Percentiles rank a stretch among this genome's conserved stretches.
These are phyloP conservation scores for Rubia tinctorum DNA, from an alignment of 305 asterid species.

Conservation along the genomic window DNA sequence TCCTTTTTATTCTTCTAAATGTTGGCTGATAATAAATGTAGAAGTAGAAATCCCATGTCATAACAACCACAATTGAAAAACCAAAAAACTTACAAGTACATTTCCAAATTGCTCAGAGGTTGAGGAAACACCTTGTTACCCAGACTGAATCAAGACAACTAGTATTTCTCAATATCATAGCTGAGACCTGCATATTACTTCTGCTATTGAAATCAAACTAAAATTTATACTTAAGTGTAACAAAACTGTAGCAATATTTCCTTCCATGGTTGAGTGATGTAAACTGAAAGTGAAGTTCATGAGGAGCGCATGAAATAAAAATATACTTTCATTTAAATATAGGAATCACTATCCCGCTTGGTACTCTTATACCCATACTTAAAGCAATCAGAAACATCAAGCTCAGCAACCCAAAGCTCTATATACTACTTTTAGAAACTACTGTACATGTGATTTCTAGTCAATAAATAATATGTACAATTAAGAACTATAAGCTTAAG, in stretches of 20 bases:
- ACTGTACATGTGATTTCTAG: constrained; percentile 34
- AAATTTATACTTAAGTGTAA: background rate
- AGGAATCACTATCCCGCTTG: background rate
- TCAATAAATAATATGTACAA: constrained; percentile 39
- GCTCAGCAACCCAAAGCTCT: constrained; percentile 7
- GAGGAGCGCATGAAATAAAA: background rate
- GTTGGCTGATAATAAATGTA: background rate
- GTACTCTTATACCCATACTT: constrained; percentile 11
- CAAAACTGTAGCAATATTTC: background rate
- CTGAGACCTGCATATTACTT: background rate
- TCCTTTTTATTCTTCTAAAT: background rate
- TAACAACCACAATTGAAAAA: background rate
- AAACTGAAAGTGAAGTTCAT: background rate
- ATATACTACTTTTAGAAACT: constrained; percentile 11
- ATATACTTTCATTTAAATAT: constrained; percentile 12
- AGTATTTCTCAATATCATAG: background rate
- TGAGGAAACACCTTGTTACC: background rate
- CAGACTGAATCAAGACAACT: background rate
- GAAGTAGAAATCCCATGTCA: background rate
- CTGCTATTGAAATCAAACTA: background rate
- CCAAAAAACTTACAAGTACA: background rate
- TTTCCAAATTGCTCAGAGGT: background rate
- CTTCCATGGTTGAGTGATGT: background rate
- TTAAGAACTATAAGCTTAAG: constrained; percentile 19
- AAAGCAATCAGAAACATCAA: constrained; percentile 1